phyloP scores from a whole-genome alignment of 2,329 filamentous ascomycete species.

The Tolypocladium inflatum region DNA sequence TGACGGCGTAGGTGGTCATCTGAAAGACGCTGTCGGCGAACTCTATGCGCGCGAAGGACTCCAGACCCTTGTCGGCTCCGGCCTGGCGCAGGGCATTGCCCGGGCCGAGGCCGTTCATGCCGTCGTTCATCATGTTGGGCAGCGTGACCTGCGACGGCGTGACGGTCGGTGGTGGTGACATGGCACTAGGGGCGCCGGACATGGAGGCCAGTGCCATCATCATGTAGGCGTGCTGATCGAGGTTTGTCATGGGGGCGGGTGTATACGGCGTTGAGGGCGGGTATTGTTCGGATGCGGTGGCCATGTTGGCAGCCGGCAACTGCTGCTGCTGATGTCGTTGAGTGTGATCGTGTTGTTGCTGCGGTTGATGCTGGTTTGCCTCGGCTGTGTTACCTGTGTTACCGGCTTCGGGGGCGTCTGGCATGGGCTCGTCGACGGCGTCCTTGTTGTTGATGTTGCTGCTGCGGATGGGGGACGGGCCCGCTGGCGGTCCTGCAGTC shows the following conservation, averaged over 20 bases:
- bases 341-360: background rate
- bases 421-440: conserved; percentile 8
- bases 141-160: conserved; percentile 36
- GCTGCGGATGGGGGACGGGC: background rate
- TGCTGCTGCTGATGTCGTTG: conserved; percentile 7
- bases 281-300: conserved; percentile 14
- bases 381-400: conserved; percentile 1
- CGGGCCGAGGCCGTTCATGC: conserved; percentile 15
- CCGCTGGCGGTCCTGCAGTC: background rate
- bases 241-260: conserved; percentile 18
- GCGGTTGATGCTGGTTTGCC: conserved; percentile 3
- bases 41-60: conserved; percentile 52
- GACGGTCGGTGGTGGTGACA: conserved; percentile 33
- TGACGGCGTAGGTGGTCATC: conserved; percentile 65
- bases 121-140: conserved; percentile 24
- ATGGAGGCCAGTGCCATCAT: conserved; percentile 35
- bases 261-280: conserved; percentile 24
- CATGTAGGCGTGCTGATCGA: conserved; percentile 31
- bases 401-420: conserved; percentile 6
- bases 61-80: conserved; percentile 31
- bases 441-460: background rate
- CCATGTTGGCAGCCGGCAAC: conserved; percentile 4
- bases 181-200: conserved; percentile 23
- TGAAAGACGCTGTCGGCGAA: conserved; percentile 71
- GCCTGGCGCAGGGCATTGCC: conserved; percentile 23